A percentile compares a stretch with the other conserved stretches of the same genome.
Evolutionary conservation across 805 yeast species (phyloP).

Genomic region (Komagataella mondaviorum): DNA sequence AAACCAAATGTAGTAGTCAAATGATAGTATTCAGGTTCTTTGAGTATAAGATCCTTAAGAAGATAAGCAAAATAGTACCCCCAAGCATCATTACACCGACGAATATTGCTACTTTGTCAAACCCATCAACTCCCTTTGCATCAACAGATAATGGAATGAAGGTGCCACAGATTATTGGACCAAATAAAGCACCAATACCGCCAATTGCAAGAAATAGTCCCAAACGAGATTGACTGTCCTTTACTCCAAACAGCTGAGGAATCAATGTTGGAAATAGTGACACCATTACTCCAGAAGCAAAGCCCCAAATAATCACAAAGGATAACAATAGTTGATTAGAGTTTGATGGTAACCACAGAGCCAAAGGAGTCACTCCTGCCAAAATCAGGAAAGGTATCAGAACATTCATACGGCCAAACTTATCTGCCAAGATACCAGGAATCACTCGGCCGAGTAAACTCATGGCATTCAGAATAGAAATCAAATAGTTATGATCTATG

Average conservation of each 20-base stretch:
- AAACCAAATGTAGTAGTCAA: neutral
- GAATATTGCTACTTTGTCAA: conserved; percentile 16
- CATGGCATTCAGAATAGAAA: conserved; percentile 20
- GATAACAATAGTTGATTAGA: conserved; percentile 8
- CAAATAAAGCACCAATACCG: conserved; percentile 18
- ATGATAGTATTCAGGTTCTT: neutral
- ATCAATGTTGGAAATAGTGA: conserved; percentile 19
- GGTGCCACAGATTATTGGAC: conserved; percentile 20
- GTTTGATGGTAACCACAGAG: conserved; percentile 19
- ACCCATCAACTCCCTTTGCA: conserved; percentile 11
- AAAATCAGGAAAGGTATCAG: conserved; percentile 15
- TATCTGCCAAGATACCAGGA: conserved; percentile 33
- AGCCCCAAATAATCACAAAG: conserved; percentile 20
- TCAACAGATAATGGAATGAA: conserved; percentile 14
- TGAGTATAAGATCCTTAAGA: neutral
- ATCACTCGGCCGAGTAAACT: conserved; percentile 37
- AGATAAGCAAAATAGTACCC: neutral
- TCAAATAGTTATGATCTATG: neutral
- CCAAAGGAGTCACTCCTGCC: conserved; percentile 16
- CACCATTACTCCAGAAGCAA: conserved; percentile 19
- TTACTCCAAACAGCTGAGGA: conserved; percentile 19
- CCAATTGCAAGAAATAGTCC: conserved; percentile 15
- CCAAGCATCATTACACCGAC: conserved; percentile 16
- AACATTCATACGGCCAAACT: conserved; percentile 30
- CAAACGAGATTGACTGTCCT: conserved; percentile 18